phyloP scores from a whole-genome alignment of 2,329 filamentous ascomycete genomes.

The Sporothrix schenckii region DNA sequence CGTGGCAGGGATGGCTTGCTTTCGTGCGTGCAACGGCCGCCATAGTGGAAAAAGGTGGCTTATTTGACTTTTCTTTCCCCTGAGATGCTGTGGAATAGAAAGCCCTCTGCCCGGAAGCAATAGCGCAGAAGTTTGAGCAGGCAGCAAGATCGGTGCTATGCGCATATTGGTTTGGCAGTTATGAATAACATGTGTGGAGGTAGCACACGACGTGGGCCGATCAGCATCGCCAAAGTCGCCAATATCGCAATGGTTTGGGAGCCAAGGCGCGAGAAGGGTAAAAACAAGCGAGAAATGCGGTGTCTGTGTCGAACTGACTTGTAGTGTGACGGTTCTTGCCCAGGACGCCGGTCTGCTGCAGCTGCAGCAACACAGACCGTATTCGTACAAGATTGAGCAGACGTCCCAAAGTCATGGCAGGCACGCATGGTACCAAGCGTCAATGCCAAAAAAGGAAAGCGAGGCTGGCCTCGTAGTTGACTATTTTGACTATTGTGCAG shows the following conservation, averaged over 20 bases:
- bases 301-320: neutral
- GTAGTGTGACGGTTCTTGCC: neutral
- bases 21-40: neutral
- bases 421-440: neutral
- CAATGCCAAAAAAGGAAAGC: constrained; percentile 14
- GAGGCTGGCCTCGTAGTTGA: neutral
- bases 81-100: neutral
- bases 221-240: neutral
- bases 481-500: neutral
- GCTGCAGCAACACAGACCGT: neutral
- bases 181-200: neutral
- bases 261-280: neutral
- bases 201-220: neutral
- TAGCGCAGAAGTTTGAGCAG: constrained; percentile 1
- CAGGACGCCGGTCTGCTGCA: neutral
- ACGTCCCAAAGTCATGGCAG: neutral
- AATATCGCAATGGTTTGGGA: neutral
- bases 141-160: neutral
- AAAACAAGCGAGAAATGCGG: neutral
- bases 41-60: neutral
- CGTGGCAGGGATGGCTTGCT: too few species aligned
- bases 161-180: neutral
- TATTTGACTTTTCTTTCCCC: constrained; percentile 2
- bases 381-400: constrained; percentile 1
- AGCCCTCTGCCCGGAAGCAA: neutral